Conservation (phyloP, 345 rosid genomes). For the Citrus maxima region DNA sequence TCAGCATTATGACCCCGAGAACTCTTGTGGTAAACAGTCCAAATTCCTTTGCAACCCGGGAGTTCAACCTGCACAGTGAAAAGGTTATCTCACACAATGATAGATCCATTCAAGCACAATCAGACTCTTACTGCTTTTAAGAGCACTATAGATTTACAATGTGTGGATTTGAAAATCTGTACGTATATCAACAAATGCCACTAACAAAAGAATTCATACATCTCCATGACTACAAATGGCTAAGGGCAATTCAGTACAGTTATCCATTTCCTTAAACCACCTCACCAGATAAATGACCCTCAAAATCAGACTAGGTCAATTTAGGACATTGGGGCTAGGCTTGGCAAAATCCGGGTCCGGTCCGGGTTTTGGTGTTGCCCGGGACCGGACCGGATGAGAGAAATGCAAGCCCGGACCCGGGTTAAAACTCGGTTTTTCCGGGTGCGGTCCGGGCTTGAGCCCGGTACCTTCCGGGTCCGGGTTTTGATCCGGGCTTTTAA, state of each 20-base stretch:
- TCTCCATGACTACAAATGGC: background rate
- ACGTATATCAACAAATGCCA: background rate
- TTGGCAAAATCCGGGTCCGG: too few species aligned
- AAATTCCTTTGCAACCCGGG: conserved; percentile 95
- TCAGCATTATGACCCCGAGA: conserved; percentile 66
- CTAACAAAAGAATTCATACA: background rate
- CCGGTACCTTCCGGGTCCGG: too few species aligned
- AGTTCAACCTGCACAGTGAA: conserved; percentile 72
- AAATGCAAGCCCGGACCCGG: too few species aligned
- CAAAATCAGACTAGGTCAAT: background rate
- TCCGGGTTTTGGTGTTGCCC: too few species aligned
- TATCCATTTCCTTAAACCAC: background rate
- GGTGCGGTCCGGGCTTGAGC: too few species aligned
- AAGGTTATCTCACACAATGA: background rate
- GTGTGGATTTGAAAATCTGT: background rate
- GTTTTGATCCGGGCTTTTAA: too few species aligned
- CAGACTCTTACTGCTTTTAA: background rate
- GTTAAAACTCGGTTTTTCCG: too few species aligned
- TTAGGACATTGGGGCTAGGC: background rate
- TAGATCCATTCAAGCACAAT: background rate
- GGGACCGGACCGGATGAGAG: too few species aligned
- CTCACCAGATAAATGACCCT: background rate
- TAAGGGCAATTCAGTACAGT: background rate
- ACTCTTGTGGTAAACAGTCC: conserved; percentile 98
- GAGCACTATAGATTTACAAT: background rate